phyloP scores from a whole-genome alignment of 2,329 filamentous ascomycete genomes.

The Lecanoromycetidae sp. region DNA sequence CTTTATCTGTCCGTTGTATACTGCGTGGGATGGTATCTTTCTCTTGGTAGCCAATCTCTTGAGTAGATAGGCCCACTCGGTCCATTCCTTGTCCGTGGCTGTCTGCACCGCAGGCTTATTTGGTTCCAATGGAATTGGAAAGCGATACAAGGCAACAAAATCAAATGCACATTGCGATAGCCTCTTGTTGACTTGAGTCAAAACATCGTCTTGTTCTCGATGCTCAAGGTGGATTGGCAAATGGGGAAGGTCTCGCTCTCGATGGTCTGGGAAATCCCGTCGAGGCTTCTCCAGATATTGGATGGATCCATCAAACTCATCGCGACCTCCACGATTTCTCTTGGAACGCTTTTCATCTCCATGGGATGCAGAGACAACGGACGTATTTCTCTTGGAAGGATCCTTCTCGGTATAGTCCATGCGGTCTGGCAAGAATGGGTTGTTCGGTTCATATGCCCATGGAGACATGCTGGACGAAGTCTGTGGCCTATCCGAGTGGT shows the following conservation, averaged over 20 bases:
- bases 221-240: slow-evolving; percentile 72
- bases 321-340: slow-evolving; percentile 40
- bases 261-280: slow-evolving; percentile 57
- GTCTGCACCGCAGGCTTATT: slow-evolving; percentile 67
- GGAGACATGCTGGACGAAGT: neutral
- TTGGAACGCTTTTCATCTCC: slow-evolving; percentile 9
- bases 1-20: slow-evolving; percentile 86
- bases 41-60: slow-evolving; percentile 78
- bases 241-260: slow-evolving; percentile 69
- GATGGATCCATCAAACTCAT: slow-evolving; percentile 81
- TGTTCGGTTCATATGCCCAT: slow-evolving; percentile 12
- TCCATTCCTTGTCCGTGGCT: slow-evolving; percentile 73
- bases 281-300: slow-evolving; percentile 66
- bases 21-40: slow-evolving; percentile 67
- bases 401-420: slow-evolving; percentile 3
- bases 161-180: slow-evolving; percentile 78
- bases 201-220: slow-evolving; percentile 72
- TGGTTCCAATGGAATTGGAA: slow-evolving; percentile 71
- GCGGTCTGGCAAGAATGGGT: slow-evolving; percentile 2
- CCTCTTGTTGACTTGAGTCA: slow-evolving; percentile 70
- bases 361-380: slow-evolving; percentile 10
- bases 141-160: slow-evolving; percentile 84
- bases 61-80: slow-evolving; percentile 79
- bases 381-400: slow-evolving; percentile 31
- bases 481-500: neutral